phyloP scores from a whole-genome alignment of 2,329 filamentous ascomycete species.

The Coniochaeta sp. region DNA sequence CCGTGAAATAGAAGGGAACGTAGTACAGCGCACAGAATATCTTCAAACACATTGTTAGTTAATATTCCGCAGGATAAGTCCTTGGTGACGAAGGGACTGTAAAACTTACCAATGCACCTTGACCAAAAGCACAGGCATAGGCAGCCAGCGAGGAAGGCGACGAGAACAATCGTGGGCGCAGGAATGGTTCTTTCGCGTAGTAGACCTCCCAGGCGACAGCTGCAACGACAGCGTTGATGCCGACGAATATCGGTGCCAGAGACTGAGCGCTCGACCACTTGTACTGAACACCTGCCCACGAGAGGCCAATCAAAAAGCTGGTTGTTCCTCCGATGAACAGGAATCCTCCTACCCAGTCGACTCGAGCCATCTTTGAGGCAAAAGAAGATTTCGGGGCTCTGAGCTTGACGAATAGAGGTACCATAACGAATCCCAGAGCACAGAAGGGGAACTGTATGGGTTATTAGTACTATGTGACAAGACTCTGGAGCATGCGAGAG shows the following conservation, averaged over 20 bases:
- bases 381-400: conserved; percentile 23
- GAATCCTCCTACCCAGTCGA: conserved; percentile 39
- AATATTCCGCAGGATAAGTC: too few species aligned
- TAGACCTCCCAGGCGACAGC: conserved; percentile 30
- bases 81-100: too few species aligned
- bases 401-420: conserved; percentile 34
- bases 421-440: conserved; percentile 28
- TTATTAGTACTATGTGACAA: neutral
- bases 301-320: conserved; percentile 38
- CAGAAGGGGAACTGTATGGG: conserved; percentile 28
- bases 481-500: neutral
- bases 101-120: conserved; percentile 18
- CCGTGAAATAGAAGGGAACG: conserved; percentile 30
- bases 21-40: conserved; percentile 26
- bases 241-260: conserved; percentile 35
- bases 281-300: conserved; percentile 36
- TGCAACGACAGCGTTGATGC: conserved; percentile 27
- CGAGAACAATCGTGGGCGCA: conserved; percentile 22
- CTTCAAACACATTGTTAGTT: neutral
- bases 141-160: conserved; percentile 20
- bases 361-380: conserved; percentile 24
- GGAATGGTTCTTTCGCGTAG: conserved; percentile 23
- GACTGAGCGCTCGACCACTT: conserved; percentile 32
- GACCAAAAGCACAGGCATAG: conserved; percentile 22
- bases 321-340: conserved; percentile 35